phyloP scores from a whole-genome alignment of 306 rosid species.

The Vigna hirtella region DNA sequence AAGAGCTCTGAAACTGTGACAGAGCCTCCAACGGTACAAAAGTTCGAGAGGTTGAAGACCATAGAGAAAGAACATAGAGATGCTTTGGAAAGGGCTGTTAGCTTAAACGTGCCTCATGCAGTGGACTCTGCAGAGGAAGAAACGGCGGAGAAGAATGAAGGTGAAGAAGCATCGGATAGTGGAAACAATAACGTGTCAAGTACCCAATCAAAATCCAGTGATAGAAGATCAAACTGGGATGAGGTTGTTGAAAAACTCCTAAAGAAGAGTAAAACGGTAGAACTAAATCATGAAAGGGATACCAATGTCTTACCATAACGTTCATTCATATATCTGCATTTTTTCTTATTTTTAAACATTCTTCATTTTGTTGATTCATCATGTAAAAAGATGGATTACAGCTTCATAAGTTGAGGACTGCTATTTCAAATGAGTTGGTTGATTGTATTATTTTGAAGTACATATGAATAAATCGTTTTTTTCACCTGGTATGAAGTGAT shows the following conservation, averaged over 20 bases:
- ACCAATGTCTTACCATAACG: too few relatives aligned
- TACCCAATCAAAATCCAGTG: slow-evolving; percentile 44
- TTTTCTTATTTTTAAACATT: neutral
- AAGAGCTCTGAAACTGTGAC: slow-evolving; percentile 58
- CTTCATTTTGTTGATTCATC: slow-evolving; percentile 19
- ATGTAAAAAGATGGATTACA: slow-evolving; percentile 33
- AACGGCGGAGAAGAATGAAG: slow-evolving; percentile 35
- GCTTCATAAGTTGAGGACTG: neutral
- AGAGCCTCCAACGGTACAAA: slow-evolving; percentile 64
- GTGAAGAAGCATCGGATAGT: slow-evolving; percentile 43
- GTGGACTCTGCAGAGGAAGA: slow-evolving; percentile 52
- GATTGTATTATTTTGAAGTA: neutral
- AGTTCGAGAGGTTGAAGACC: slow-evolving; percentile 67
- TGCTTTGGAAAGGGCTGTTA: slow-evolving; percentile 84
- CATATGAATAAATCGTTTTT: neutral
- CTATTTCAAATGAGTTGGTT: neutral
- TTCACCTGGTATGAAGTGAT: neutral
- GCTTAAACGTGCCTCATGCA: slow-evolving; percentile 81
- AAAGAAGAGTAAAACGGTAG: slow-evolving; percentile 51
- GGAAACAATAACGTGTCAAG: slow-evolving; percentile 32
- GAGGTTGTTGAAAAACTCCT: slow-evolving; percentile 71
- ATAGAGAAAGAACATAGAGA: slow-evolving; percentile 78
- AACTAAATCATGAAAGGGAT: slow-evolving; percentile 38
- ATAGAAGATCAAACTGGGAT: slow-evolving; percentile 69
- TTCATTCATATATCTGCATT: neutral